A percentile compares a stretch with the other conserved stretches of the same genome.
Evolutionary conservation across 2,329 filamentous ascomycete genomes (phyloP).

Genomic region (Camillea tinctor): DNA sequence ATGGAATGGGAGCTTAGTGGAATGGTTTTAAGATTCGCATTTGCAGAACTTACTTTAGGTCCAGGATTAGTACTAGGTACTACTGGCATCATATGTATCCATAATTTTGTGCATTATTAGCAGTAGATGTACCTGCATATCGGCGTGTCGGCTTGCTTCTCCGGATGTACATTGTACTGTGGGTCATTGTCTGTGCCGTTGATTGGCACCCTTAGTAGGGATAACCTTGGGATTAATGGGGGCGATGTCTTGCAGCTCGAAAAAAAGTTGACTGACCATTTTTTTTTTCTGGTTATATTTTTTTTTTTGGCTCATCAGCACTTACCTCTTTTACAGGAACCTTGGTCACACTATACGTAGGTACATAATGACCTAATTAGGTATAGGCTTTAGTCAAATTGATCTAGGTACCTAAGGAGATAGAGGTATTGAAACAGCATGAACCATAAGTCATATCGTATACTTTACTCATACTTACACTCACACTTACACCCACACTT

Average conservation of each 20-base stretch:
- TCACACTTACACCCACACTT: no score
- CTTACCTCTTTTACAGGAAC: no score
- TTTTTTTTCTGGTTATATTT: not conserved
- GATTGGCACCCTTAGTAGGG: conserved; percentile 15
- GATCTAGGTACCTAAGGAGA: no score
- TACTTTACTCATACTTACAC: no score
- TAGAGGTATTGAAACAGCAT: no score
- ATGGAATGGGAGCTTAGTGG: not conserved
- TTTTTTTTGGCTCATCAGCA: no score
- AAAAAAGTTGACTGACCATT: conserved; percentile 5
- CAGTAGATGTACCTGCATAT: conserved; percentile 34
- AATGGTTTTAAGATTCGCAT: not conserved
- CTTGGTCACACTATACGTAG: no score
- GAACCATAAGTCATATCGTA: no score
- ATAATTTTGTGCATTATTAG: conserved; percentile 6
- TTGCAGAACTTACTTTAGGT: no score
- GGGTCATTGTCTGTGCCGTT: not conserved
- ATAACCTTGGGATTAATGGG: conserved; percentile 4
- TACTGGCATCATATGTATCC: not conserved
- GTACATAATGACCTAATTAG: no score
- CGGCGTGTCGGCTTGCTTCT: conserved; percentile 33
- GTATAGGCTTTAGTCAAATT: no score
- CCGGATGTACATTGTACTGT: conserved; percentile 20
- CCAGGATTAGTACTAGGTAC: not conserved
- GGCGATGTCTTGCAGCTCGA: conserved; percentile 24